Conservation (phyloP, 495 filamentous ascomycete genomes). For the Staphylotrichum longicolle region DNA sequence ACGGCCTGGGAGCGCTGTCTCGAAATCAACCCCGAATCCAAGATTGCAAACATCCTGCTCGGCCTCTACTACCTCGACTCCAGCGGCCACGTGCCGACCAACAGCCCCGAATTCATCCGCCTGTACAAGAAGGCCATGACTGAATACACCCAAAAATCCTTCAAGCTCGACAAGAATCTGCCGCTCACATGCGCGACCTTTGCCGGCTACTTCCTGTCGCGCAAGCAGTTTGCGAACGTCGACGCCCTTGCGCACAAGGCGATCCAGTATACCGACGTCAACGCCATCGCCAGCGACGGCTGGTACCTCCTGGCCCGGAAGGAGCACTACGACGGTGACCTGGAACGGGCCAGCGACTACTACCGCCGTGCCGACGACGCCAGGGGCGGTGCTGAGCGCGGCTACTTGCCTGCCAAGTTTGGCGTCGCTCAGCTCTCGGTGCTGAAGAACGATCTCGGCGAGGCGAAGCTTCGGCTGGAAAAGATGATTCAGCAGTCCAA, state of each 20-base stretch:
- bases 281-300: slow-evolving; percentile 91
- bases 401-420: slow-evolving; percentile 89
- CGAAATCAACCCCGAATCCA: slow-evolving; percentile 83
- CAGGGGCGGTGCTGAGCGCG: slow-evolving; percentile 79
- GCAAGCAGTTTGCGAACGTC: slow-evolving; percentile 71
- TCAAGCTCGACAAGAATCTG: slow-evolving; percentile 91
- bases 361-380: slow-evolving; percentile 87
- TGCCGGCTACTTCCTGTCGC: slow-evolving; percentile 79
- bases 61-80: slow-evolving; percentile 83
- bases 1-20: slow-evolving; percentile 84
- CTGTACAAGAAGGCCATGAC: slow-evolving; percentile 93
- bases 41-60: slow-evolving; percentile 85
- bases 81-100: slow-evolving; percentile 74
- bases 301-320: slow-evolving; percentile 93
- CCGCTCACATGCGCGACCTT: slow-evolving; percentile 89
- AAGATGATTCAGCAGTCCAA: slow-evolving; percentile 85
- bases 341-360: slow-evolving; percentile 68
- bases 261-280: slow-evolving; percentile 92
- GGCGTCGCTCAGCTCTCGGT: slow-evolving; percentile 86
- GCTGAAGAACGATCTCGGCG: slow-evolving; percentile 76
- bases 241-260: slow-evolving; percentile 87
- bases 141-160: slow-evolving; percentile 87
- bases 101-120: slow-evolving; percentile 68
- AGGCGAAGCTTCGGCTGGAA: slow-evolving; percentile 89
- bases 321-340: slow-evolving; percentile 71